Evolutionary conservation across 1,139 yeast genomes (phyloP).

Genomic region (Nematodospora anomalae): DNA sequence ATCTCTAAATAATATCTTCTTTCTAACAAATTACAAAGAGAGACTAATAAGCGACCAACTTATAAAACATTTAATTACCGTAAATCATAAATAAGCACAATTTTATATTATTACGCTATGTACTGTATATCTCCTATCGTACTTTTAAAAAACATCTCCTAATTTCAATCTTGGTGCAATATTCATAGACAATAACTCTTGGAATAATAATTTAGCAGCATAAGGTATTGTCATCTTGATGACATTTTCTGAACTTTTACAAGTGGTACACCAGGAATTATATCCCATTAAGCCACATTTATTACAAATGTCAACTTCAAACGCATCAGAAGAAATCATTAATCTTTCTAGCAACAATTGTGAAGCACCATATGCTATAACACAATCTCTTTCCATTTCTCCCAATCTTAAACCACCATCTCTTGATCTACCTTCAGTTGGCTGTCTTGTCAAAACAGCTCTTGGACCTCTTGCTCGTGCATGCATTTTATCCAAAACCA

Average conservation of each 20-base stretch:
- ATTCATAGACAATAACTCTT: constrained; percentile 94
- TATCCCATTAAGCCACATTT: constrained; percentile 98
- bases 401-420: constrained; percentile 99
- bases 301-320: constrained; percentile 94
- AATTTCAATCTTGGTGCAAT: constrained; percentile 92
- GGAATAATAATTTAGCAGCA: constrained; percentile 95
- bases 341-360: constrained; percentile 89
- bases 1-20: too few species aligned
- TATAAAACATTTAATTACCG: too few species aligned
- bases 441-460: constrained; percentile 97
- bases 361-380: constrained; percentile 98
- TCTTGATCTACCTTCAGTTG: constrained; percentile 98
- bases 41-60: too few species aligned
- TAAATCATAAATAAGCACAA: too few species aligned
- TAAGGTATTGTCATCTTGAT: constrained; percentile 96
- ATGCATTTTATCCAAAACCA: constrained; percentile 99
- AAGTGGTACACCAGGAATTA: constrained; percentile 94
- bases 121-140: too few species aligned
- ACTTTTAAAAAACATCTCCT: constrained; percentile 69
- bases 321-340: constrained; percentile 96
- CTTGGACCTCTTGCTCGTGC: constrained; percentile 99
- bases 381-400: constrained; percentile 99
- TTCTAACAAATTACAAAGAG: too few species aligned
- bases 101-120: too few species aligned
- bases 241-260: constrained; percentile 83